Evolutionary conservation across 306 rosid genomes (phyloP), one percentile per base, ranked within the genome.

Genomic region (Amphicarpaea edgeworthii): DNA sequence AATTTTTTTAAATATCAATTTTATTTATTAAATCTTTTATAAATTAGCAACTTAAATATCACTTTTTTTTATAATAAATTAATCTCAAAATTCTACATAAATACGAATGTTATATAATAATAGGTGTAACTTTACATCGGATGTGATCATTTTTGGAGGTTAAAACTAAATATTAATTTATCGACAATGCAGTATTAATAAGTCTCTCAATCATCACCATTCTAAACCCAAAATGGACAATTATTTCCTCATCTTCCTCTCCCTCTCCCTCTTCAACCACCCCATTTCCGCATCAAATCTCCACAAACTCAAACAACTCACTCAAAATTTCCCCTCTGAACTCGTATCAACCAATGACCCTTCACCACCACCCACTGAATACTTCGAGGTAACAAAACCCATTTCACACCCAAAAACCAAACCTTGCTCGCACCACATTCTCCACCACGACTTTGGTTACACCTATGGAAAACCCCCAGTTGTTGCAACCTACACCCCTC

Each of bases 341-440:
- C 26, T 53, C 2, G 1, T 10, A 38, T 24, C 81, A 67, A 41
- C 47, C 57, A 17, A 82, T 10, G 73, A 47, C 65, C 72, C 83
- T 51, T 47, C 84, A 32, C 60, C 88, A 23, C 93, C 97, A 0
- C 93, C 98, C 0, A 86, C 88, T 0, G 34, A 58, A 12, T 90
- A 28, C 80, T 95, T 92, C 24, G 97, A 95, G 82, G 97, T 92
- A n/a, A 87, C 91, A 50, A 86, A 54, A 75, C 97, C 97, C 86
- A 92, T 95, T 50, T 0, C 67, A 47, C 68, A 87, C 26, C 97
- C 98, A 2, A 70, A 50, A 30, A 60, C 96, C 20, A 83, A 87
- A 62, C 92, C 97, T 10, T 95, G 90, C 57, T 90, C 97, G 0
- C 63, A 79, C 70, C 81, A 46, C 42, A 26, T 90, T 32, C 96